Base-by-base conservation (phyloP, 768 basidiomycete species). In the Pisolithus marmoratus region DNA sequence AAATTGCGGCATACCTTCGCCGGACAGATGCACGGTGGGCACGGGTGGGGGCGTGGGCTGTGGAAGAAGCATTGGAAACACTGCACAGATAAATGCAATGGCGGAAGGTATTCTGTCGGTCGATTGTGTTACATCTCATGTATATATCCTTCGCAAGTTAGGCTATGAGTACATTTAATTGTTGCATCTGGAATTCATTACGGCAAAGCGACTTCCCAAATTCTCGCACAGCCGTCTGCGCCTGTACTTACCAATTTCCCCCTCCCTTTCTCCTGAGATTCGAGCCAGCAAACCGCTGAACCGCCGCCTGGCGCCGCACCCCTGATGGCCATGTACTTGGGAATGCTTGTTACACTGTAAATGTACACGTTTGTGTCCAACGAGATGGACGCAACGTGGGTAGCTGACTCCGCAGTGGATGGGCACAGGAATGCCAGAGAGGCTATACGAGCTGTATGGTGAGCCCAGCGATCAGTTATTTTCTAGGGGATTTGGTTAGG, bases 341-440 rank as follows among this genome's bases (percentile, higher is more conserved):
- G 24, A 22, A 57, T 79, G 41, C 71, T 72, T 27, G 24, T 27
- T 15, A 91, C 82, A 56, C 85, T 84, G 83, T 90, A 97, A 23
- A 97, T 71, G 62, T 93, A 96, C 5, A 95, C 82, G 58, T 92
- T 82, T 27, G 94, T 94, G 65, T 98, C 95, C n/a, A 95, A 76
- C 19, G 92, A 90, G 11, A 87, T 93, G 4, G 92, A 93, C 11
- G 84, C 94, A 55, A 88, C 80, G 62, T 94, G 83, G 54, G 76
- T 75, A 23, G 43, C 43, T n/a, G 43, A 24, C 24, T 29, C 43
- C 7, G 84, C 83, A 6, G 80, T 58, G 7, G 87, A 83, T 8
- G 52, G 48, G 4, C 47, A 50, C 11, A 45, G 43, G 51, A 68
- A 68, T 2, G 64, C 54, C 9, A 98, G 75, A 9, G 89, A 82